Evolutionary conservation across 2,329 filamentous ascomycete species (phyloP), one percentile per base, ranked within the genome.

Genomic region (Botrytis aclada): DNA sequence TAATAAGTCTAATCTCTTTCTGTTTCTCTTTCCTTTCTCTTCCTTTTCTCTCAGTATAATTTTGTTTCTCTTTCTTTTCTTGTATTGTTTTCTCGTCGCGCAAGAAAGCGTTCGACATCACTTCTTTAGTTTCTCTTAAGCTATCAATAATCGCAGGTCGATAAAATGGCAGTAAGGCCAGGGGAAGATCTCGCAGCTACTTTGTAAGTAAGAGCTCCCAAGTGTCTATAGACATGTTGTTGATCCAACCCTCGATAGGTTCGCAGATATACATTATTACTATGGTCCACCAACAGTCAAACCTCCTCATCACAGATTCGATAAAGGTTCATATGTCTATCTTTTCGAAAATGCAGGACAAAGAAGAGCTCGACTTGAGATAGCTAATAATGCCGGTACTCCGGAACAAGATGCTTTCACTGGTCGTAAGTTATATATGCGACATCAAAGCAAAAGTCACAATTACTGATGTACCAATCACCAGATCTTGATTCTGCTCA

Each of bases 341-440:
- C 84, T 95, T 9, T 94, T 93, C 81, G 91, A 94, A 81, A 92
- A 93, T 80, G 87, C 91, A 20, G 85, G 84, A 74, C 88, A 90
- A 77, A 86, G 89, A 74, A 86, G 88, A 74, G 91, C 91, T 75
- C 90, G 92, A 77, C 84, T 95, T 76, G 93, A 95, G 82, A 85
- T 95, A 75, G 92, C 92, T 61, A 95, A 95, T 79, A 85, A 90
- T 77, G 88, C 91, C 14, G 92, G 92, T 70, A 91, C 89, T 4
- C 88, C 92, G 1, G 87, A 92, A n/a, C 92, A 95, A 80, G 92
- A 95, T 84, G 92, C 92, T 18, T 93, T 95, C 80, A 88, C 89
- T 77, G 93, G 93, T 79, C 89, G 91, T 93, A 84, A 86, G 91
- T 82, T 47, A 54, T 25, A 16, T 18, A 65, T 58, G 18, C 22